phyloP scores from a whole-genome alignment of 2,329 filamentous ascomycete species.

The Pezicula neosporulosa region DNA sequence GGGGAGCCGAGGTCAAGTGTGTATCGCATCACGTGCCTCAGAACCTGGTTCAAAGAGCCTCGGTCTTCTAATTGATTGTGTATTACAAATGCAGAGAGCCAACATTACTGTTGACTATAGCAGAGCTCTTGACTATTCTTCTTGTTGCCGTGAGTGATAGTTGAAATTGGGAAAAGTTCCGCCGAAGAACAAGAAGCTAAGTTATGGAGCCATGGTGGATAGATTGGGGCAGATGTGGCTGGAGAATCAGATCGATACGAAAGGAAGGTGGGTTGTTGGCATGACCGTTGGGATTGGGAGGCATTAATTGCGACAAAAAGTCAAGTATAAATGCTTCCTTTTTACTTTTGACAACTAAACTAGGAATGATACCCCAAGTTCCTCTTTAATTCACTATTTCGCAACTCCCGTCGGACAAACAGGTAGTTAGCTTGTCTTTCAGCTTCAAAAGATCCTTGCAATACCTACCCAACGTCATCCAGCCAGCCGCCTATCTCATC shows the following conservation, averaged over 20 bases:
- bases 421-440: neutral
- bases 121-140: too few relatives aligned
- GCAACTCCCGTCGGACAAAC: neutral
- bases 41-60: too few relatives aligned
- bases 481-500: neutral
- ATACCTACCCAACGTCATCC: neutral
- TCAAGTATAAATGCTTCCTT: neutral
- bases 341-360: neutral
- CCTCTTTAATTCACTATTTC: neutral
- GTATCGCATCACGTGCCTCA: too few relatives aligned
- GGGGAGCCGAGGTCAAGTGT: constrained; percentile 3
- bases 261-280: neutral
- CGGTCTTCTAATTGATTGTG: too few relatives aligned
- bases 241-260: neutral
- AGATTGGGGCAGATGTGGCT: neutral
- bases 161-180: too few relatives aligned
- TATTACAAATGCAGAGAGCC: too few relatives aligned
- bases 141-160: too few relatives aligned
- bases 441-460: neutral
- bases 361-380: neutral
- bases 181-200: too few relatives aligned
- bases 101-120: too few relatives aligned
- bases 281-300: neutral
- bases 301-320: too few relatives aligned
- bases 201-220: too few relatives aligned